Percentiles rank a stretch among this genome's conserved stretches.
Conservation (phyloP, 805 yeast species). For the Lipomyces oligophaga region DNA sequence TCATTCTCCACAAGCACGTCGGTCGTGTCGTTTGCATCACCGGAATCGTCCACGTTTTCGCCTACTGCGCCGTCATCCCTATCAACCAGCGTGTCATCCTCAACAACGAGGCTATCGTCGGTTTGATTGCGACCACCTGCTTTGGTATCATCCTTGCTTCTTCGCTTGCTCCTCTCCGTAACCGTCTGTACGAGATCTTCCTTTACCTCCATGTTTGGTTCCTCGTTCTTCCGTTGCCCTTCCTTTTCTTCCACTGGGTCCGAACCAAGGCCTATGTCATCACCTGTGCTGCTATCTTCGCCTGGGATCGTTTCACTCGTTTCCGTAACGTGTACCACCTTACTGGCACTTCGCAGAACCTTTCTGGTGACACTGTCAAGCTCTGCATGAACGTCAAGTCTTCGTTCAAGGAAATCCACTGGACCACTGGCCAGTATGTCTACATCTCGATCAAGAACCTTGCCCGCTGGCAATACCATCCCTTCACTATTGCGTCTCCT, state of each 20-base stretch:
- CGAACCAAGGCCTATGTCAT: conserved; percentile 28
- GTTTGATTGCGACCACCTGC: conserved; percentile 28
- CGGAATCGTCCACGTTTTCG: conserved; percentile 28
- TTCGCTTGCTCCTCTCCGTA: conserved; percentile 27
- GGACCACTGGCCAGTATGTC: conserved; percentile 31
- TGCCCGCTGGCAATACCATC: conserved; percentile 28
- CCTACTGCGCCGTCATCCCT: conserved; percentile 29
- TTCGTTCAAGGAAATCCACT: conserved; percentile 26
- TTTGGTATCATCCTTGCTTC: conserved; percentile 27
- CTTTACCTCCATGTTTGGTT: conserved; percentile 28
- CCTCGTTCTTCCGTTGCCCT: conserved; percentile 26
- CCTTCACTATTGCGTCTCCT: conserved; percentile 29
- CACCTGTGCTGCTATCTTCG: conserved; percentile 28
- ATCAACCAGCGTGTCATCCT: conserved; percentile 22
- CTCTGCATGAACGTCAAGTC: conserved; percentile 25
- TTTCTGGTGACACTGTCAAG: conserved; percentile 28
- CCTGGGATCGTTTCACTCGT: conserved; percentile 26
- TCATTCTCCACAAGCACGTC: conserved; percentile 28
- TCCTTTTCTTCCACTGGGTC: conserved; percentile 28
- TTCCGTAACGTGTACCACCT: conserved; percentile 27
- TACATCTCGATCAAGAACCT: conserved; percentile 25
- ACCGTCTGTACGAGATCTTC: conserved; percentile 24
- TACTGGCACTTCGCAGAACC: conserved; percentile 20
- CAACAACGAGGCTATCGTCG: conserved; percentile 28
- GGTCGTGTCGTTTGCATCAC: conserved; percentile 28